These are phyloP conservation scores for Candolleomyces eurysporus DNA, from an alignment of 768 basidiomycete species.

Conservation along the genomic window DNA sequence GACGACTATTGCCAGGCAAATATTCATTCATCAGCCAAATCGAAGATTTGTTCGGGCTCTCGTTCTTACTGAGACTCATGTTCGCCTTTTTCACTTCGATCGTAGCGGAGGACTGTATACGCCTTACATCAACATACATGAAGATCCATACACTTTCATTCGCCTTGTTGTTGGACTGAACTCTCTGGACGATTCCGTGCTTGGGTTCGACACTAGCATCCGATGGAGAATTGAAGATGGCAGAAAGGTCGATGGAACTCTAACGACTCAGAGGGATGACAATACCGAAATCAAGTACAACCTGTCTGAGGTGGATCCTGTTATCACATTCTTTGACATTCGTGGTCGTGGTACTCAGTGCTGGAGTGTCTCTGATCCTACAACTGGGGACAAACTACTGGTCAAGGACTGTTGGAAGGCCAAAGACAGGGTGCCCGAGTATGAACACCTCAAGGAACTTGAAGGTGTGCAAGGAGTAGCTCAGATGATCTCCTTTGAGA, in stretches of 20 bases:
- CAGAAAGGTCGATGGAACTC: background rate
- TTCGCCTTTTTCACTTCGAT: constrained; percentile 5
- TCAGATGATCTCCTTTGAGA: background rate
- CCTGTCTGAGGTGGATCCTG: background rate
- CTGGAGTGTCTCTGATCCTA: background rate
- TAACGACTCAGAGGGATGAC: background rate
- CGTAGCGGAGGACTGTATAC: background rate
- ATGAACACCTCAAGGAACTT: background rate
- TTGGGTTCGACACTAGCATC: constrained; percentile 1
- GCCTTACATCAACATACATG: background rate
- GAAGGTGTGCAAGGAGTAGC: background rate
- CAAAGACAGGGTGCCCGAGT: background rate
- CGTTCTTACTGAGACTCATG: background rate
- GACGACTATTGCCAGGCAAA: background rate
- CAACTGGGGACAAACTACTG: background rate
- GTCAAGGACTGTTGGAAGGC: background rate
- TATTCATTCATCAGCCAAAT: background rate
- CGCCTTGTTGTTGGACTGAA: constrained; percentile 1
- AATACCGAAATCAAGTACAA: background rate
- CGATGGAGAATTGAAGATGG: background rate
- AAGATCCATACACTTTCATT: background rate
- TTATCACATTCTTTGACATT: background rate
- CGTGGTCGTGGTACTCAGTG: background rate
- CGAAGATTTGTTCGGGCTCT: background rate
- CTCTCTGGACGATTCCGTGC: background rate